Percentiles rank a stretch among this genome's conserved stretches.
phyloP scores from a whole-genome alignment of 2,329 filamentous ascomycete species.

The Neofusicoccum sp. region DNA sequence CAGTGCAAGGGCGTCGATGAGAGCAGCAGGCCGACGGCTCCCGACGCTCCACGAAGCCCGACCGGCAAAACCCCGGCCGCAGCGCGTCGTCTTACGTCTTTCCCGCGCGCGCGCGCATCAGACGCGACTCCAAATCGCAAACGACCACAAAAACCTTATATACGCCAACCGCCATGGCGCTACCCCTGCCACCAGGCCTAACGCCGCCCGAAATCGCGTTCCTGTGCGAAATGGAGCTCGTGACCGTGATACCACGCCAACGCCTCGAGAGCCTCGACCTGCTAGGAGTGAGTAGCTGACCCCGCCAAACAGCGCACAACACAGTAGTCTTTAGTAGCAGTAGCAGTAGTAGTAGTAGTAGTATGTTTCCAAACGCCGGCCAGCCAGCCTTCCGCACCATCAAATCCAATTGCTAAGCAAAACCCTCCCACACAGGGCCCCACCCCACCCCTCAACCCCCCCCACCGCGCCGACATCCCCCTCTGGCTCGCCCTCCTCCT shows the following conservation, averaged over 20 bases:
- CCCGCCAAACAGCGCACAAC: constrained; percentile 22
- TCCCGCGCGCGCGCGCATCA: background rate
- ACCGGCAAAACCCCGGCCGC: background rate
- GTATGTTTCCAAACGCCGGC: constrained; percentile 13
- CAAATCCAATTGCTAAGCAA: constrained; percentile 27
- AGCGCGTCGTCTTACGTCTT: background rate
- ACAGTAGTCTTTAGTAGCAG: background rate
- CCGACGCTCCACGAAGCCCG: constrained; percentile 9
- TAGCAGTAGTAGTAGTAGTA: background rate
- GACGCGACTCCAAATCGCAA: background rate
- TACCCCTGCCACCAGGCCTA: constrained; percentile 66
- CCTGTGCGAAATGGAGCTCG: constrained; percentile 94
- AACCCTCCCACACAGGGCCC: constrained; percentile 63
- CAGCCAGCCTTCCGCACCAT: constrained; percentile 19
- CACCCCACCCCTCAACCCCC: constrained; percentile 76
- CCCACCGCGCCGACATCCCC: constrained; percentile 76
- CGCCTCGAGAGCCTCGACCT: constrained; percentile 83
- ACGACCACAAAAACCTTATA: constrained; percentile 5
- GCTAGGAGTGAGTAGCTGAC: constrained; percentile 69
- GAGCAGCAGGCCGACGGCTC: background rate
- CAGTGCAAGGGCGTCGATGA: background rate
- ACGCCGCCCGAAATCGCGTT: constrained; percentile 90
- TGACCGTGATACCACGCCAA: constrained; percentile 90
- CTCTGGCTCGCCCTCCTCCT: constrained; percentile 95
- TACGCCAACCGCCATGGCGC: constrained; percentile 52